phyloP scores from a whole-genome alignment of 192 early-diverging fungal species.

The Linnemannia hyalina region DNA sequence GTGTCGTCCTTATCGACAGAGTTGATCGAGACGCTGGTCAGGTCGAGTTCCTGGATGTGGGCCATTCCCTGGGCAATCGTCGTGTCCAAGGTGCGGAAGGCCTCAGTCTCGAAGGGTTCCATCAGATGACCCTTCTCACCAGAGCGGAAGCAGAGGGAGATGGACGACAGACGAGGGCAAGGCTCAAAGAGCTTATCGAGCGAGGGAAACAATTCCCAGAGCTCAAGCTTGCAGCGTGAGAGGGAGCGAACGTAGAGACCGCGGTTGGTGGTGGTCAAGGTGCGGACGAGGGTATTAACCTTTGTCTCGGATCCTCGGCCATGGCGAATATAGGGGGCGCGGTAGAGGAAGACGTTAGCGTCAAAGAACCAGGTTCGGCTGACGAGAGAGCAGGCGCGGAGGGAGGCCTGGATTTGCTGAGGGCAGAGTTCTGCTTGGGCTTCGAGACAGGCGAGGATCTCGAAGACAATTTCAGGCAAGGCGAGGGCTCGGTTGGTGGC shows the following conservation, averaged over 20 bases:
- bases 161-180: slow-evolving; percentile 39
- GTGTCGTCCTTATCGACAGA: slow-evolving; percentile 39
- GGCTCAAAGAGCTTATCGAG: slow-evolving; percentile 35
- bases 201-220: slow-evolving; percentile 50
- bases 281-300: slow-evolving; percentile 37
- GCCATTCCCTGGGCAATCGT: slow-evolving; percentile 31
- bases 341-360: slow-evolving; percentile 52
- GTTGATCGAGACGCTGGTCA: slow-evolving; percentile 49
- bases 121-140: slow-evolving; percentile 46
- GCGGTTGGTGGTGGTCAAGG: slow-evolving; percentile 44
- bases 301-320: slow-evolving; percentile 47
- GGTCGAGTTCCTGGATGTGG: slow-evolving; percentile 39
- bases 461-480: slow-evolving; percentile 52
- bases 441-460: slow-evolving; percentile 51
- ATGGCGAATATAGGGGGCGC: slow-evolving; percentile 40
- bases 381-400: slow-evolving; percentile 53
- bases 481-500: slow-evolving; percentile 49
- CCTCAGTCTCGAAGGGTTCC: slow-evolving; percentile 44
- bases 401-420: slow-evolving; percentile 40
- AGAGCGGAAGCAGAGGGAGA: slow-evolving; percentile 50
- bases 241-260: slow-evolving; percentile 47
- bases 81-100: slow-evolving; percentile 41
- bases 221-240: slow-evolving; percentile 55
- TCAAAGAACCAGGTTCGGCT: slow-evolving; percentile 56
- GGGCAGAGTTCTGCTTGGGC: slow-evolving; percentile 46